phyloP scores from a whole-genome alignment of 257 asterid genomes.

The Solanum gracilifrons region DNA sequence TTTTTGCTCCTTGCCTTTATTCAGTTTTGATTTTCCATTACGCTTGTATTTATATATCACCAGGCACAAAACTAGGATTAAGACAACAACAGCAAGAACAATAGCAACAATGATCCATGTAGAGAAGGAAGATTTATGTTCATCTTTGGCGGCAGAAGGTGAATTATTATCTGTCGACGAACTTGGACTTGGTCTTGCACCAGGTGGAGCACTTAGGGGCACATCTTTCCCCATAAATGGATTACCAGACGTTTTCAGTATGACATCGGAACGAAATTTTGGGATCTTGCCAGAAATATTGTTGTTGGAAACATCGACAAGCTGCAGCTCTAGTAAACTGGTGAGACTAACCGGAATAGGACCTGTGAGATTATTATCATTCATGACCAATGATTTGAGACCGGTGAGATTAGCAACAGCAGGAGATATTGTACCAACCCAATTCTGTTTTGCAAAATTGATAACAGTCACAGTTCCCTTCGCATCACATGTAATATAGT shows the following conservation, averaged over 20 bases:
- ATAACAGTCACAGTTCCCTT: slow-evolving; percentile 39
- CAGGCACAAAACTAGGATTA: slow-evolving; percentile 2
- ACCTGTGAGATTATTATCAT: slow-evolving; percentile 52
- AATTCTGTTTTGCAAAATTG: slow-evolving; percentile 46
- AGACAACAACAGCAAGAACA: slow-evolving; percentile 4
- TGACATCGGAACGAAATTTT: slow-evolving; percentile 23
- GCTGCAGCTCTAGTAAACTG: slow-evolving; percentile 26
- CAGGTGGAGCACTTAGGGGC: slow-evolving; percentile 15
- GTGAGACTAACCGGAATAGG: slow-evolving; percentile 50
- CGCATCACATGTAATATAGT: slow-evolving; percentile 34
- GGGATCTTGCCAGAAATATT: slow-evolving; percentile 73
- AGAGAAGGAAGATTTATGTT: slow-evolving; percentile 1
- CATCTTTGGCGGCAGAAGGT: slow-evolving; percentile 1
- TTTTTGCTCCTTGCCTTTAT: background rate
- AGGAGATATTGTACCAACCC: slow-evolving; percentile 57
- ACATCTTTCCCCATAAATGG: slow-evolving; percentile 42
- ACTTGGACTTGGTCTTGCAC: background rate
- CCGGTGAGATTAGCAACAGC: slow-evolving; percentile 36
- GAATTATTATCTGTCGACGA: background rate
- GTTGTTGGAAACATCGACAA: slow-evolving; percentile 70
- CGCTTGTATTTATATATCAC: slow-evolving; percentile 23
- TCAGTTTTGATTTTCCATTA: background rate
- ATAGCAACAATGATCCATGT: slow-evolving; percentile 20
- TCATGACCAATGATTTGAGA: slow-evolving; percentile 32
- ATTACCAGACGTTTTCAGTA: slow-evolving; percentile 38